These are phyloP conservation scores for Candida silvatica DNA, from an alignment of 805 yeast genomes.

Conservation along the genomic window DNA sequence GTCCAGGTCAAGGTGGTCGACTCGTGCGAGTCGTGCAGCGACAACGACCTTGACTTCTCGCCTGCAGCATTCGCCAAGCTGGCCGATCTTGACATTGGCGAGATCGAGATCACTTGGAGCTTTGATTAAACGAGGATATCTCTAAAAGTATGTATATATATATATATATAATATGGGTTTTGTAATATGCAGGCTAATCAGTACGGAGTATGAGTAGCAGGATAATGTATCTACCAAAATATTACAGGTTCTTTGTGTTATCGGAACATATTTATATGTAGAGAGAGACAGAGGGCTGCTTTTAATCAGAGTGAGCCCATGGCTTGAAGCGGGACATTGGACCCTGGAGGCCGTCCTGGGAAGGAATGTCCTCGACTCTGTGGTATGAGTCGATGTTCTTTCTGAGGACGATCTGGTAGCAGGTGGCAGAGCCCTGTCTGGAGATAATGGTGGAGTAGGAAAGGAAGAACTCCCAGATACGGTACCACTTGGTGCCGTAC, in stretches of 20 bases:
- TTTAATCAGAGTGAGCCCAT: too few relatives aligned
- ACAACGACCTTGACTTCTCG: slow-evolving; percentile 41
- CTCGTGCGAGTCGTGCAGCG: slow-evolving; percentile 40
- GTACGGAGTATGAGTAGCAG: neutral
- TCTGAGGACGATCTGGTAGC: slow-evolving; percentile 85
- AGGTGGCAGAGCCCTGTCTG: slow-evolving; percentile 90
- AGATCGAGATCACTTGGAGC: slow-evolving; percentile 38
- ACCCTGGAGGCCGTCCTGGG: slow-evolving; percentile 62
- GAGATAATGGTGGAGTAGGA: slow-evolving; percentile 76
- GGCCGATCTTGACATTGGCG: slow-evolving; percentile 38
- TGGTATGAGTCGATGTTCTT: slow-evolving; percentile 82
- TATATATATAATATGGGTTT: neutral
- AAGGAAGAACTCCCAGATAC: slow-evolving; percentile 89
- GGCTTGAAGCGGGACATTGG: slow-evolving; percentile 46
- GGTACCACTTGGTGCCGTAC: slow-evolving; percentile 85
- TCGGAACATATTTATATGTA: slow-evolving; percentile 24
- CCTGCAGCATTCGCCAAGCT: slow-evolving; percentile 41
- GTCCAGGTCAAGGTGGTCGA: slow-evolving; percentile 47
- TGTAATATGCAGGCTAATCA: neutral
- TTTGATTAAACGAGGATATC: slow-evolving; percentile 20
- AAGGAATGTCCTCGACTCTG: slow-evolving; percentile 72
- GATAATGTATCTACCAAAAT: neutral
- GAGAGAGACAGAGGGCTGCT: too few relatives aligned
- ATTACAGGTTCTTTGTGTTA: neutral
- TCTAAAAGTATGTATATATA: too few relatives aligned